Conservation (phyloP, 495 filamentous ascomycete genomes). For the Neurospora cerealis region DNA sequence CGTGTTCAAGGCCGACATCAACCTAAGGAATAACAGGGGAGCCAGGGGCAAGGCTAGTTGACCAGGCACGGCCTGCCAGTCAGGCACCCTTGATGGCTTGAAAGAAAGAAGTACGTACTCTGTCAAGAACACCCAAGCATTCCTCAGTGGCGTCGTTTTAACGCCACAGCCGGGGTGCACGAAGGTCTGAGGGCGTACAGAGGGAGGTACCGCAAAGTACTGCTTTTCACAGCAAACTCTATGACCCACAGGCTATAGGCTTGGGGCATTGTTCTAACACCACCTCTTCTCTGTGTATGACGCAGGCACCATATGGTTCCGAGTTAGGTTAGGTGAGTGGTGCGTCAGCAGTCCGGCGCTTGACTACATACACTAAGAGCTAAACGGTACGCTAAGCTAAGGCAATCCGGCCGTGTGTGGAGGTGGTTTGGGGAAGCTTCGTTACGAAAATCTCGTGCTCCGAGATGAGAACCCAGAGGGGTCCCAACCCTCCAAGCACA, state of each 20-base stretch:
- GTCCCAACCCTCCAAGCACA: not conserved
- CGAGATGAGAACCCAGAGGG: not conserved
- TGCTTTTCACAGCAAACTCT: not conserved
- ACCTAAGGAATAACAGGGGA: conserved; percentile 8
- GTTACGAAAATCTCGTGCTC: not conserved
- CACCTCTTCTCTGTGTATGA: not conserved
- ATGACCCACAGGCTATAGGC: not conserved
- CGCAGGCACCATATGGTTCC: not conserved
- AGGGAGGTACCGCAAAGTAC: conserved; percentile 6
- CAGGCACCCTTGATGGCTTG: not conserved
- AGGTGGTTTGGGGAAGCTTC: not conserved
- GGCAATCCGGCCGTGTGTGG: not conserved
- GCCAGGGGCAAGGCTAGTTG: conserved; percentile 17
- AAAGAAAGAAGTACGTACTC: not conserved
- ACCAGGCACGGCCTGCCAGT: conserved; percentile 17
- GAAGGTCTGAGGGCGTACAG: conserved; percentile 1
- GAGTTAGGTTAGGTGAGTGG: not conserved
- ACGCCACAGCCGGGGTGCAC: conserved; percentile 21
- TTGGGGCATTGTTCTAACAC: not conserved
- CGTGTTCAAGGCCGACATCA: conserved; percentile 15
- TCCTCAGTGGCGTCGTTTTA: conserved; percentile 19
- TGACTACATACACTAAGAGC: not conserved
- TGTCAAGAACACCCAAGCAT: not conserved
- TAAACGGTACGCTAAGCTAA: not conserved
- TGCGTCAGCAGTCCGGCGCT: not conserved